Evolutionary conservation across 176 grass and related monocot species (phyloP).

Genomic region (Musa itinerans): DNA sequence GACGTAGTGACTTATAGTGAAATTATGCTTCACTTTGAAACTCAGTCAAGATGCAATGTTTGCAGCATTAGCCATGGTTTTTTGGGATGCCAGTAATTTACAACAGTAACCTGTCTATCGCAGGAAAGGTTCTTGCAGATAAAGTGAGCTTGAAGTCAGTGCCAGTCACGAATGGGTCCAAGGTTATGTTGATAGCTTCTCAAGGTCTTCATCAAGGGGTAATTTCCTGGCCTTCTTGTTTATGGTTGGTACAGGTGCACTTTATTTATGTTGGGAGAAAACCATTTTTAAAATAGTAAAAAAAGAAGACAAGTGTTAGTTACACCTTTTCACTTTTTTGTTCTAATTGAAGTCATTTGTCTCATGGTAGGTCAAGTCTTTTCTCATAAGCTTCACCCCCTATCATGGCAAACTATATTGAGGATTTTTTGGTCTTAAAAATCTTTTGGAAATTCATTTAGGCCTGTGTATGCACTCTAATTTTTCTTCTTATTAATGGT

Average conservation of each 20-base stretch:
- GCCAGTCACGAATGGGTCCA: conserved; percentile 54
- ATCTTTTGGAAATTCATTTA: too few species aligned
- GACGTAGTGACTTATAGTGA: too few species aligned
- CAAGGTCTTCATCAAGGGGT: conserved; percentile 95
- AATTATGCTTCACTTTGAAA: background rate
- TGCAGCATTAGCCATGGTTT: background rate
- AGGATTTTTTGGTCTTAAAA: too few species aligned
- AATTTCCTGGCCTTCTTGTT: conserved; percentile 18
- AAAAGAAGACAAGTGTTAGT: background rate
- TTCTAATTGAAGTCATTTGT: too few species aligned
- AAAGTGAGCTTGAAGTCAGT: conserved; percentile 40
- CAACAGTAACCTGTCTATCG: background rate
- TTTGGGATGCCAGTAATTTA: background rate
- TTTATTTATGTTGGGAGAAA: background rate
- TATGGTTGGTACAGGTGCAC: background rate
- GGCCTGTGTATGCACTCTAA: too few species aligned
- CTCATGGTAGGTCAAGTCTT: background rate
- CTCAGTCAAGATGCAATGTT: background rate
- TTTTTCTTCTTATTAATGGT: background rate
- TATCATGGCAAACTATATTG: background rate
- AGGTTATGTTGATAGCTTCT: conserved; percentile 83
- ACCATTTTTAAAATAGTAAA: background rate
- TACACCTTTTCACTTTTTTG: too few species aligned
- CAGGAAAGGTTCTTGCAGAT: conserved; percentile 75
- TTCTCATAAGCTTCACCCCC: background rate